Conservation (phyloP, 768 basidiomycete genomes). For the Trametes coccinea region DNA sequence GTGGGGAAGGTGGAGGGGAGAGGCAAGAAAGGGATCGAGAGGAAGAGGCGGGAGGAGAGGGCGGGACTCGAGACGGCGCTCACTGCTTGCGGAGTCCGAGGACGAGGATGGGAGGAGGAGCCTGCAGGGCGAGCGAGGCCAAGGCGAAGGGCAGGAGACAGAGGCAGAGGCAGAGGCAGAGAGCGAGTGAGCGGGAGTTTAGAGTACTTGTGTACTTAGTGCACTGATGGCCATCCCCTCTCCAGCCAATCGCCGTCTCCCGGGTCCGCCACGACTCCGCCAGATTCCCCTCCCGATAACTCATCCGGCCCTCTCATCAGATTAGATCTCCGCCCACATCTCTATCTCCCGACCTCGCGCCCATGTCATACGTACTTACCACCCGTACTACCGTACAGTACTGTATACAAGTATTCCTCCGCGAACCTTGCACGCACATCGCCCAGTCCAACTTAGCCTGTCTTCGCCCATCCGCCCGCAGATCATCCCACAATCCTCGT, state of each 20-base stretch:
- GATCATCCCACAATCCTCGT: background rate
- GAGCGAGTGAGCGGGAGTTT: background rate
- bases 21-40: conserved; percentile 1
- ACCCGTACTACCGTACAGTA: background rate
- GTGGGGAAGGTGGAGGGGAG: background rate
- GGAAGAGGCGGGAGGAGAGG: background rate
- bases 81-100: no score
- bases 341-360: background rate
- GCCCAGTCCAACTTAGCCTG: no score
- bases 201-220: background rate
- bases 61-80: no score
- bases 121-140: no score
- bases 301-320: conserved; percentile 12
- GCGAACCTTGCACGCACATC: background rate
- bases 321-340: conserved; percentile 18
- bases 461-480: background rate
- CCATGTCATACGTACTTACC: background rate
- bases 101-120: no score
- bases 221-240: background rate
- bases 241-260: background rate
- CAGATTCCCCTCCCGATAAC: conserved; percentile 3
- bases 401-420: background rate
- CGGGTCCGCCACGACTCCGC: conserved; percentile 17
- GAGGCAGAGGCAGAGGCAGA: background rate
- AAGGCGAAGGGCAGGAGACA: no score